Percentiles rank a stretch among this genome's conserved stretches.
Evolutionary conservation across 257 asterid species (phyloP).

Genomic region (Perilla frutescens): DNA sequence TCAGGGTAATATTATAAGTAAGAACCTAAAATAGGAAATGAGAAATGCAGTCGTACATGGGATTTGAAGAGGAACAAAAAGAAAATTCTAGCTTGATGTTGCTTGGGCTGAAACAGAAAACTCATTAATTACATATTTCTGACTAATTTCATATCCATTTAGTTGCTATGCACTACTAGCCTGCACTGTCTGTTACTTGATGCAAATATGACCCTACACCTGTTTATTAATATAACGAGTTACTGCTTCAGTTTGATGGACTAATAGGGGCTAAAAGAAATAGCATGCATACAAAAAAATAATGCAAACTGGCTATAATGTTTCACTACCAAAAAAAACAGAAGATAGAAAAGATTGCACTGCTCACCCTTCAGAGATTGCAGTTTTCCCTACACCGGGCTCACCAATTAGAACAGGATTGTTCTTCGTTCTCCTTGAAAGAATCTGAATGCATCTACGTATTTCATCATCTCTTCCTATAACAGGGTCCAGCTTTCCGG

Average conservation of each 20-base stretch:
- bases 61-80: conserved; percentile 1
- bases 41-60: not conserved
- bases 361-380: conserved; percentile 95
- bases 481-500: conserved; percentile 97
- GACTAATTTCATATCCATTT: not conserved
- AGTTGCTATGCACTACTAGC: conserved; percentile 10
- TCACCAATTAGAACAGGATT: conserved; percentile 96
- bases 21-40: conserved; percentile 14
- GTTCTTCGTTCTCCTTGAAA: conserved; percentile 95
- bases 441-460: conserved; percentile 96
- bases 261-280: conserved; percentile 2
- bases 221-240: not conserved
- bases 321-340: conserved; percentile 3
- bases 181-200: conserved; percentile 9
- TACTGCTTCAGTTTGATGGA: conserved; percentile 2
- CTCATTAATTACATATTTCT: not conserved
- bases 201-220: not conserved
- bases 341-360: not conserved
- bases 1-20: conserved; percentile 23
- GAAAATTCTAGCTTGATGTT: not conserved
- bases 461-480: conserved; percentile 99
- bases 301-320: not conserved
- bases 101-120: not conserved
- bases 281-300: not conserved
- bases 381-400: conserved; percentile 98